Base-by-base conservation (phyloP, 805 yeast species). In the Kockiozyma suomiensis region DNA sequence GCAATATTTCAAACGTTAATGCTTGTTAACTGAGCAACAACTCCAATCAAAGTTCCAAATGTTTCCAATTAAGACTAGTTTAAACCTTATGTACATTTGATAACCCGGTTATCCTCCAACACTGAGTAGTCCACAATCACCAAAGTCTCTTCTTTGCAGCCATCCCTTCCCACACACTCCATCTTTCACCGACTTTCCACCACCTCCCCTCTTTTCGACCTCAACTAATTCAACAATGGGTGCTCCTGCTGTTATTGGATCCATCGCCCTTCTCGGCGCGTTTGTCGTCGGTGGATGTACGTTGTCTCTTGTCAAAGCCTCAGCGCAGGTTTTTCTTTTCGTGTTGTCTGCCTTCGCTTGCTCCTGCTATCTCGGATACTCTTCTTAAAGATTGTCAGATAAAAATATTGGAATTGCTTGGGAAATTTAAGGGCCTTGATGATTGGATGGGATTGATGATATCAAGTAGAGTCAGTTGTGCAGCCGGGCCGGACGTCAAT, bases 261-360 rank as follows among this genome's bases (percentile, higher is more conserved):
- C 68, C 40, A 62, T 72, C 54, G 61, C 73, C 41, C 59, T 70
- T 47, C 64, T 70, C 46, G 74, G 76, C 40, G 70, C 73, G 19
- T 54, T 68, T 37, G 71, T 72, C 42, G 76, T 74, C 56, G 77
- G 77, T 42, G 76, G 77, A 50, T 74, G 74, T 71, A 69, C 50
- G 74, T 71, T 25, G 12, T 23, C 19, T 26, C 23, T 25, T 17
- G 28, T 43, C 21, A 17, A 25, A 32, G 42, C 19, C 30, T 25
- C 43, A 4, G 33, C 26, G 48, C 32, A 12, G n/a, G 25, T 49
- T 45, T 53, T 38, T 49, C 43, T 26, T 54, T 42, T 25, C 33
- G 49, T 45, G 38, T 38, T 38, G 42, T 38, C 42, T 38, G 50
- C 21, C 19, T 25, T 2, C 41, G 13, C 21, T 19, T 33, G 40